Percentiles rank a stretch among this genome's conserved stretches.
Conservation (phyloP, 2,329 filamentous ascomycete genomes). For the Aquanectria penicillioides region DNA sequence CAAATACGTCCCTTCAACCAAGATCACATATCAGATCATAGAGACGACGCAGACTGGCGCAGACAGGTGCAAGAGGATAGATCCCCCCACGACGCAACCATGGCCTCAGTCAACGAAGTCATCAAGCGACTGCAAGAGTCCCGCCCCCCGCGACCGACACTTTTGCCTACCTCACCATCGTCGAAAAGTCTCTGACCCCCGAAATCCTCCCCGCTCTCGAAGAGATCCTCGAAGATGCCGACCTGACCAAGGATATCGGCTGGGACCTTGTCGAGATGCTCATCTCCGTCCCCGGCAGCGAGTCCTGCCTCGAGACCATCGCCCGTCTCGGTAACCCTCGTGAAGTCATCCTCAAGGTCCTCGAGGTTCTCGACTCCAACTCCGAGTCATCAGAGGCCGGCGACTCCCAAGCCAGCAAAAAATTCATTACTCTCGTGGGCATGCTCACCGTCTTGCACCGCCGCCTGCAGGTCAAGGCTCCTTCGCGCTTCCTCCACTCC, state of each 20-base stretch:
- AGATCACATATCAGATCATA: too few relatives aligned
- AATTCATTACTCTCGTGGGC: slow-evolving; percentile 75
- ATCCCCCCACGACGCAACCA: slow-evolving; percentile 22
- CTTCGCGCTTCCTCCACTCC: slow-evolving; percentile 80
- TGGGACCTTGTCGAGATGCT: slow-evolving; percentile 86
- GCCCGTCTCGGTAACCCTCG: slow-evolving; percentile 82
- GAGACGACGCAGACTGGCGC: too few relatives aligned
- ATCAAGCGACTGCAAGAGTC: slow-evolving; percentile 60
- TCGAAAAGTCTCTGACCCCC: slow-evolving; percentile 77
- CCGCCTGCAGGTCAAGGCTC: slow-evolving; percentile 79
- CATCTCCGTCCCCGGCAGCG: slow-evolving; percentile 73
- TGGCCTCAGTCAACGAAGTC: slow-evolving; percentile 51
- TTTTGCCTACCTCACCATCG: slow-evolving; percentile 81
- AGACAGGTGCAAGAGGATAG: not conserved
- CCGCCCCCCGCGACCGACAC: slow-evolving; percentile 68
- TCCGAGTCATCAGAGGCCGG: slow-evolving; percentile 53
- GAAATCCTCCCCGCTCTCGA: slow-evolving; percentile 75
- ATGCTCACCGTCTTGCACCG: slow-evolving; percentile 79
- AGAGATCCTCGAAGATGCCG: slow-evolving; percentile 73
- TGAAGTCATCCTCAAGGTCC: slow-evolving; percentile 83
- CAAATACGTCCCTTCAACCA: too few relatives aligned
- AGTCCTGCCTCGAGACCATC: slow-evolving; percentile 77
- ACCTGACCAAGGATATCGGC: slow-evolving; percentile 79
- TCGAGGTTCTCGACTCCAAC: slow-evolving; percentile 71
- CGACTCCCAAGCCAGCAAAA: slow-evolving; percentile 49